Evolutionary conservation across 148 eudicot genomes (phyloP).

Genomic region (Oxyria digyna): DNA sequence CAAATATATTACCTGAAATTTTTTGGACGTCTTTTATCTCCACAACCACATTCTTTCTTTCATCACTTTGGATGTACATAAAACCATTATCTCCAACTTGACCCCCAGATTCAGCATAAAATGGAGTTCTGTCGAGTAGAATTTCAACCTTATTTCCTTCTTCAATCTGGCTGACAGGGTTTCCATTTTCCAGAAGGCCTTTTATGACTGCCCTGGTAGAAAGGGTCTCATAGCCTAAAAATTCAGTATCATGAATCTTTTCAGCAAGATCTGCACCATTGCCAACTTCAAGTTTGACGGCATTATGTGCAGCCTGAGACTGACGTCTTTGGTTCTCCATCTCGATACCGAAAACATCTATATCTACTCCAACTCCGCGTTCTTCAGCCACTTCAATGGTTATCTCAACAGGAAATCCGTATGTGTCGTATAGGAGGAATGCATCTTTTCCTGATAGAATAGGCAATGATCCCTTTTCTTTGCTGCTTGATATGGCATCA

Average conservation of each 20-base stretch:
- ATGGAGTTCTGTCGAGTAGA: slow-evolving; percentile 76
- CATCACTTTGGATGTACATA: slow-evolving; percentile 42
- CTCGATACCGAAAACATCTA: slow-evolving; percentile 60
- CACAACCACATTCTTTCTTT: slow-evolving; percentile 41
- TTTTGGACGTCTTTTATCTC: slow-evolving; percentile 87
- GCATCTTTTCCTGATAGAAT: slow-evolving; percentile 87
- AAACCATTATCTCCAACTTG: slow-evolving; percentile 93
- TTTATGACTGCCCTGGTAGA: slow-evolving; percentile 49
- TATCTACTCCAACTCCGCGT: slow-evolving; percentile 65
- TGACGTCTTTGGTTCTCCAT: slow-evolving; percentile 94
- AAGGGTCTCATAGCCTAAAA: slow-evolving; percentile 78
- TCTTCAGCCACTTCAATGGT: slow-evolving; percentile 86
- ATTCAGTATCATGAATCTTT: slow-evolving; percentile 59
- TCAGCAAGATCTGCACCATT: slow-evolving; percentile 48
- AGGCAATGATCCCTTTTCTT: slow-evolving; percentile 33
- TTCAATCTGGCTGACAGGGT: slow-evolving; percentile 43
- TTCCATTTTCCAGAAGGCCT: slow-evolving; percentile 67
- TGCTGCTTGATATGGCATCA: slow-evolving; percentile 38
- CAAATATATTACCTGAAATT: slow-evolving; percentile 55
- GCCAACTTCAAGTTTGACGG: slow-evolving; percentile 71
- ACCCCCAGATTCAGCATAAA: slow-evolving; percentile 99
- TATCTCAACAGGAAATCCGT: slow-evolving; percentile 93
- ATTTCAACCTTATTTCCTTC: slow-evolving; percentile 89
- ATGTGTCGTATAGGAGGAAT: slow-evolving; percentile 81
- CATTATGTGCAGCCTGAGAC: slow-evolving; percentile 93